Base-by-base conservation (phyloP, 2,329 filamentous ascomycete species). In the Pezicula rhizophila region DNA sequence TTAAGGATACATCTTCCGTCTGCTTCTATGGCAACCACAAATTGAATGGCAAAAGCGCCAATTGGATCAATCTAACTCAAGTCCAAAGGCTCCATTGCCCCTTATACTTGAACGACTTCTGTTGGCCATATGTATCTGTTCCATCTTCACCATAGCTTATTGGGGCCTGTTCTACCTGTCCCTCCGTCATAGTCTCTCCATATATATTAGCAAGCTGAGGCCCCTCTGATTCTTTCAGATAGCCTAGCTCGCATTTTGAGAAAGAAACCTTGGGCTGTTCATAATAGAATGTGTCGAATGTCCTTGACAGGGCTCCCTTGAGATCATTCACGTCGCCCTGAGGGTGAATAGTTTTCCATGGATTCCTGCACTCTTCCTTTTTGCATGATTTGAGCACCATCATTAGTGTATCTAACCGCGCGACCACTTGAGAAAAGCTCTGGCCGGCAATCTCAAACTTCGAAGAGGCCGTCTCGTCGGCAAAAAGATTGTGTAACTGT, bases 301-400 rank as follows among this genome's bases (percentile, higher is more conserved):
- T 57, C 0, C 57, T 15, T 2, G 64, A 44, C 48, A 82, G 64
- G 0, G 79, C 79, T 42, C 78, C 74, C 0, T 62, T 58, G 2
- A 83, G 63, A 28, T 59, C 77, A 17, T 60, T 57, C 2, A 82
- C 79, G 23, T 69, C 57, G 1, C 74, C 76, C 2, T 62, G 63
- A 0, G 79, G 78, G 55, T 82, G 78, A 2, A 83, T 61, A 3
- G 68, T 67, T 20, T 65, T 63, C 79, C 80, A 83, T 0, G 79
- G 79, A 23, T 72, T 64, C 2, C 70, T 65, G 57, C 79, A 83
- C 0, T 68, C 66, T n/a, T 67, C 55, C 10, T 70, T 74, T 58
- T 75, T 74, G 63, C 79, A 83, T 2, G 75, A 75, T 64, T 83
- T 83, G 23, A 81, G 66, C 2, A 80, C 75, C 46, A 83, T 64